phyloP scores from a whole-genome alignment of 2,329 filamentous ascomycete genomes.

The Seiridium unicorne region DNA sequence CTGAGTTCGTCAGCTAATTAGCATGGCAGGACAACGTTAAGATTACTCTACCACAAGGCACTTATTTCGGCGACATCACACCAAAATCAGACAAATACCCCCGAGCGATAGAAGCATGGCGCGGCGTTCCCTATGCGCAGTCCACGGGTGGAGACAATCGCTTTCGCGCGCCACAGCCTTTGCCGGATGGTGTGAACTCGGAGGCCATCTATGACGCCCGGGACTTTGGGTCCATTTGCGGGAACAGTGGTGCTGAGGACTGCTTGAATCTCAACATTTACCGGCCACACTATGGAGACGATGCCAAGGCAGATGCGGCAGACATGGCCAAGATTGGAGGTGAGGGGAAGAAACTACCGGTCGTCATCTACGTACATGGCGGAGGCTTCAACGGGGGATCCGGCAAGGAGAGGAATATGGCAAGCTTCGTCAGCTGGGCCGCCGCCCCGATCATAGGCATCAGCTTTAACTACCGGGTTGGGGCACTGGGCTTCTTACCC shows the following conservation, averaged over 20 bases:
- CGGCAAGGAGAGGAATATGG: conserved; percentile 57
- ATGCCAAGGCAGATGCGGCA: conserved; percentile 15
- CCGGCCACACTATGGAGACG: conserved; percentile 32
- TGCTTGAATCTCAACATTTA: conserved; percentile 54
- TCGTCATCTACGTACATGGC: conserved; percentile 62
- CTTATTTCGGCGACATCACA: conserved; percentile 35
- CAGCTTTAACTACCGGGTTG: conserved; percentile 63
- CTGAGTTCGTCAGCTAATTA: background rate
- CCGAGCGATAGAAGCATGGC: conserved; percentile 44
- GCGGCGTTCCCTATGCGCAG: conserved; percentile 49
- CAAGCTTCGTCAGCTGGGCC: conserved; percentile 58
- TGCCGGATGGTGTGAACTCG: conserved; percentile 20
- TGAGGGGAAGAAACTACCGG: conserved; percentile 23
- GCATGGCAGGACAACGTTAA: background rate
- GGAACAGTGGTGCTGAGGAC: conserved; percentile 42
- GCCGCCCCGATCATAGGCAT: conserved; percentile 53
- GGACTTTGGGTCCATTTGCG: conserved; percentile 35
- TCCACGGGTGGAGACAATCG: conserved; percentile 39
- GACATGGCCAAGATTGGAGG: conserved; percentile 22
- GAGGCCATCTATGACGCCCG: conserved; percentile 30
- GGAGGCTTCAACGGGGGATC: conserved; percentile 59
- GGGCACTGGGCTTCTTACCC: conserved; percentile 67
- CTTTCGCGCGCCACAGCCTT: conserved; percentile 39
- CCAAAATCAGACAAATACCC: conserved; percentile 29
- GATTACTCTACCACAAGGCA: conserved; percentile 30